Percentiles rank a stretch among this genome's conserved stretches.
Evolutionary conservation across 2,329 filamentous ascomycete genomes (phyloP).

Genomic region (Calonectria fujianensis): DNA sequence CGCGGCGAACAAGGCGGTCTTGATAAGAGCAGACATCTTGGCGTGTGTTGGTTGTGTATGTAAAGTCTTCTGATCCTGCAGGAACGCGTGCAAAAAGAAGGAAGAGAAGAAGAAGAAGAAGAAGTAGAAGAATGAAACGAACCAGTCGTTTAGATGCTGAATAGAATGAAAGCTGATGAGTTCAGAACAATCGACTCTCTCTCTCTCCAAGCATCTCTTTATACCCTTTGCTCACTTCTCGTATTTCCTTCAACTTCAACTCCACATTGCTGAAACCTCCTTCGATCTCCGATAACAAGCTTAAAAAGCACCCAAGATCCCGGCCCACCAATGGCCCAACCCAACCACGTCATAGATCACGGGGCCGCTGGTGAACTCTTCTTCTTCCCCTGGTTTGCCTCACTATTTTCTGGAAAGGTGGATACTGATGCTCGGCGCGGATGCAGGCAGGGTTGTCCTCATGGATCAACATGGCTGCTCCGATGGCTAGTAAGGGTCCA

Average conservation of each 20-base stretch:
- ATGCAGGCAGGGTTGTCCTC: not conserved
- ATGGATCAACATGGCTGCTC: not conserved
- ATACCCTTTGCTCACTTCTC: not conserved
- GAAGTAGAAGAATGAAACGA: not conserved
- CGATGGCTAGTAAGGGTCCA: not conserved
- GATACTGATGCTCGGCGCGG: not conserved
- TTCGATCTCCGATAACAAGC: not conserved
- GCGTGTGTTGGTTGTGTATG: not conserved
- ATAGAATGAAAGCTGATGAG: constrained; percentile 5
- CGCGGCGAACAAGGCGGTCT: not conserved
- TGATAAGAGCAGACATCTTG: constrained; percentile 12
- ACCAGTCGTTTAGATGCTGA: not conserved
- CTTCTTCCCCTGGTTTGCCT: not conserved
- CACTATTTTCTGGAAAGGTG: not conserved
- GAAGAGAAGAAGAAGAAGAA: too few species aligned
- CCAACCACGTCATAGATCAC: not conserved
- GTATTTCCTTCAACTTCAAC: not conserved
- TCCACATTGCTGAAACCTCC: constrained; percentile 20
- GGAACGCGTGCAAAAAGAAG: not conserved
- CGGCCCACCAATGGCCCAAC: not conserved
- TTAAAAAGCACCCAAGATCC: constrained; percentile 14
- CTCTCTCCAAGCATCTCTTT: not conserved
- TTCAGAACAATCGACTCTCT: not conserved
- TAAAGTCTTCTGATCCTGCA: constrained; percentile 16
- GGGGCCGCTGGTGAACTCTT: not conserved